phyloP scores from a whole-genome alignment of 2,329 filamentous ascomycete genomes.

The Macrophomina pseudophaseolina region DNA sequence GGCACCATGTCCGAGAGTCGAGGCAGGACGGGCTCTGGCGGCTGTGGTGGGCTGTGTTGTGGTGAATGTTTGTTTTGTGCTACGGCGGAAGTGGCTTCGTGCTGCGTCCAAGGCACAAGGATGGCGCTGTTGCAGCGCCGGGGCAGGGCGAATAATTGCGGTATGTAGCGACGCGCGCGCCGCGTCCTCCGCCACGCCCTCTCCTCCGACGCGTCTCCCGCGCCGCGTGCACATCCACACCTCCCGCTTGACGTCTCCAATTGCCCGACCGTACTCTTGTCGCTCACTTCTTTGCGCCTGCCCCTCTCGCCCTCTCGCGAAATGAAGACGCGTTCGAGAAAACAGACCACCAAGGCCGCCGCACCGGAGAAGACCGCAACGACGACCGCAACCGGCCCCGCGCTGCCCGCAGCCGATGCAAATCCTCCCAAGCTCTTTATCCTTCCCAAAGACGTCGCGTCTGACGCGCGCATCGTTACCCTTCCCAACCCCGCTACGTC shows the following conservation, averaged over 20 bases:
- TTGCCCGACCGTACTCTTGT: too few relatives aligned
- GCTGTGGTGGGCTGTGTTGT: not conserved
- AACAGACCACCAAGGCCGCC: constrained; percentile 27
- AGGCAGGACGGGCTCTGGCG: constrained; percentile 6
- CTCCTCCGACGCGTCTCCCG: constrained; percentile 19
- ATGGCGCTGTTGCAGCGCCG: constrained; percentile 19
- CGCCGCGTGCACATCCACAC: not conserved
- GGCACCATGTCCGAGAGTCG: constrained; percentile 24
- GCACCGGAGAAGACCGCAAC: not conserved
- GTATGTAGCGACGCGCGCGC: constrained; percentile 6
- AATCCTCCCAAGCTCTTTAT: constrained; percentile 62
- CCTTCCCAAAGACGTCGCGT: constrained; percentile 58
- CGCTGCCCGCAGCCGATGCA: constrained; percentile 43
- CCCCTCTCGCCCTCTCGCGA: not conserved
- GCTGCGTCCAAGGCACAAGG: constrained; percentile 22
- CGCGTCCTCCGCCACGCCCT: not conserved
- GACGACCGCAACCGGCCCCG: constrained; percentile 7
- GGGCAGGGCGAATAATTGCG: constrained; percentile 12
- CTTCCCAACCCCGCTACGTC: constrained; percentile 60
- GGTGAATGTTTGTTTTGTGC: constrained; percentile 26
- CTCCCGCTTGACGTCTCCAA: not conserved
- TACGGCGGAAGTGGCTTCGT: constrained; percentile 24
- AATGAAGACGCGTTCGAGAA: constrained; percentile 41
- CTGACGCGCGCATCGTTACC: constrained; percentile 60
- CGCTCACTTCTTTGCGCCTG: too few relatives aligned